Conservation (phyloP, 192 early-diverging fungal species). For the Phycomyces nitens region DNA sequence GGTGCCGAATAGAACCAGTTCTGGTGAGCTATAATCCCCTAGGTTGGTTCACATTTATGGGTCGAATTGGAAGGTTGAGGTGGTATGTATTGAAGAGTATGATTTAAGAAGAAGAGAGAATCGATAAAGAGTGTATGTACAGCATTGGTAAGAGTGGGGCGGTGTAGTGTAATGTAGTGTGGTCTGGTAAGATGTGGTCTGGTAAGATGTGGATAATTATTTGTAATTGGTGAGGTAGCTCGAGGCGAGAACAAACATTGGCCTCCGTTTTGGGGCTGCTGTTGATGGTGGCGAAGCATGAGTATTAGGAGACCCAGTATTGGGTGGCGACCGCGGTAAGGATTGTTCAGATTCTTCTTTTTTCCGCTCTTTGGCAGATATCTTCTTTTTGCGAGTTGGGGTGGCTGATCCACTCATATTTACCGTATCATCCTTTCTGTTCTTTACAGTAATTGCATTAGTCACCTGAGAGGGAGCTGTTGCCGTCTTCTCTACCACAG, state of each 20-base stretch:
- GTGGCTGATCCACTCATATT: not conserved
- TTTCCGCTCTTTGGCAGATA: not conserved
- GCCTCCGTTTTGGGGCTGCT: slow-evolving; percentile 15
- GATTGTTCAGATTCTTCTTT: not conserved
- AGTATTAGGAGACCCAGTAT: not conserved
- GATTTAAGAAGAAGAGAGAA: no score
- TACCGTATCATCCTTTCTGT: not conserved
- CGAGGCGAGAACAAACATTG: slow-evolving; percentile 39
- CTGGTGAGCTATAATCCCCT: no score
- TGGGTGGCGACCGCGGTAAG: not conserved
- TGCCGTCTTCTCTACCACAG: slow-evolving; percentile 2
- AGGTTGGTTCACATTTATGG: no score
- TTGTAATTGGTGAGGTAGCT: slow-evolving; percentile 29
- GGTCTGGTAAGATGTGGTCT: no score
- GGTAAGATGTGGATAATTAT: not conserved
- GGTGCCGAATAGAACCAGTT: no score
- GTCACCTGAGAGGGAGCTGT: not conserved
- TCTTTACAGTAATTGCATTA: not conserved
- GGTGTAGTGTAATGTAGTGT: no score
- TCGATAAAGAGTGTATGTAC: no score
- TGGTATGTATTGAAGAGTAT: no score
- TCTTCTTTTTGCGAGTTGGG: not conserved
- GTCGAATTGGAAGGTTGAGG: no score
- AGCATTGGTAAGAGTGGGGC: no score
- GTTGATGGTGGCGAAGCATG: slow-evolving; percentile 1